Evolutionary conservation across 306 rosid species (phyloP).

Genomic region (Cucurbita ficifolia): DNA sequence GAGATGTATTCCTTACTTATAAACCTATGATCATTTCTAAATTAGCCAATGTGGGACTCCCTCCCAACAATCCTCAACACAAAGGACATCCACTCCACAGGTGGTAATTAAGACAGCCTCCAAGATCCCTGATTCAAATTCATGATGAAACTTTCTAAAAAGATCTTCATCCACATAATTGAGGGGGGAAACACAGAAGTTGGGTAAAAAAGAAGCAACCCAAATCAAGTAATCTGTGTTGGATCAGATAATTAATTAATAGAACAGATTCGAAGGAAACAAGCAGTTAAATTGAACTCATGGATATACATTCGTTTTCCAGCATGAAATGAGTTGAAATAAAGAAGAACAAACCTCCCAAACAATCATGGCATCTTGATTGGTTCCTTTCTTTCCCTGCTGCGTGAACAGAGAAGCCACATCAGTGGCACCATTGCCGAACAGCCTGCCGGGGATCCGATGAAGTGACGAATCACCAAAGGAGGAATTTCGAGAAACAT

Average conservation of each 20-base stretch:
- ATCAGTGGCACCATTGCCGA: constrained; percentile 60
- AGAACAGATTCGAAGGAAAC: neutral
- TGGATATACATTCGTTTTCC: neutral
- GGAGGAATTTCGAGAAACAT: constrained; percentile 45
- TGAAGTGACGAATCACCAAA: constrained; percentile 57
- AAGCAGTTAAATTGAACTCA: neutral
- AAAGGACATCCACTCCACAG: neutral
- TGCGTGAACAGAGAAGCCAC: constrained; percentile 74
- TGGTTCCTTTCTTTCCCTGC: constrained; percentile 94
- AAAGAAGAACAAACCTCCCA: constrained; percentile 70
- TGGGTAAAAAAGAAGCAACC: neutral
- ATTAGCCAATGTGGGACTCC: too few species aligned
- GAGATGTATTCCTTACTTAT: too few species aligned
- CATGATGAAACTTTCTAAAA: neutral
- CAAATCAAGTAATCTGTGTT: neutral
- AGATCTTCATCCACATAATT: neutral
- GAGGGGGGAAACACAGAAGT: neutral
- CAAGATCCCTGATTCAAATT: neutral
- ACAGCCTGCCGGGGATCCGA: constrained; percentile 61
- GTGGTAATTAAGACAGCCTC: neutral
- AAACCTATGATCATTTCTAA: too few species aligned
- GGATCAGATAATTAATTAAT: neutral
- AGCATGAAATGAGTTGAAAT: neutral
- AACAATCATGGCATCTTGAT: constrained; percentile 98
- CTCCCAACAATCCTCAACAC: too few species aligned